phyloP scores from a whole-genome alignment of 1,284 basidiomycete species.

The Leccinum subfulvum region DNA sequence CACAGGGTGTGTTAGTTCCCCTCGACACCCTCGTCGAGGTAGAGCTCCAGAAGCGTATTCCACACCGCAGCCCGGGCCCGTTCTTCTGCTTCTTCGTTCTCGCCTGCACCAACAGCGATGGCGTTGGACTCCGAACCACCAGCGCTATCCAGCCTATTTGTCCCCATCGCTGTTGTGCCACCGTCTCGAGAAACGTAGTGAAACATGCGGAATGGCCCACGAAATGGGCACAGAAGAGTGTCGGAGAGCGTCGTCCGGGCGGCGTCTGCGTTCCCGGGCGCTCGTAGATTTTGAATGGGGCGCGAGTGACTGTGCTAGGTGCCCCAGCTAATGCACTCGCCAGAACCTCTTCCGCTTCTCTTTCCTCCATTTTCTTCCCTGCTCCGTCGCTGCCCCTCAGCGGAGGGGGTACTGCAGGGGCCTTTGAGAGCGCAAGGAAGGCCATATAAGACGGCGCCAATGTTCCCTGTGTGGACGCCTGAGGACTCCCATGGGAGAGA shows the following conservation, averaged over 20 bases:
- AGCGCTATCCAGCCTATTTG: conserved; percentile 57
- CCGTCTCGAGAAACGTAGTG: conserved; percentile 76
- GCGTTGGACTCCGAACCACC: conserved; percentile 14
- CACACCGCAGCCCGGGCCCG: conserved; percentile 86
- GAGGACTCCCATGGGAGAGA: conserved; percentile 36
- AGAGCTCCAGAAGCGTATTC: conserved; percentile 96
- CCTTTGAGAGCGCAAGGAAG: conserved; percentile 72
- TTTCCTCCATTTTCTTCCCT: conserved; percentile 25
- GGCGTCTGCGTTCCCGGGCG: conserved; percentile 27
- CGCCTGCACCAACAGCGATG: conserved; percentile 11
- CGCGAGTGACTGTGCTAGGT: conserved; percentile 32
- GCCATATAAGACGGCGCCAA: conserved; percentile 68
- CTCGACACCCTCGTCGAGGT: conserved; percentile 48
- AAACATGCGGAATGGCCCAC: conserved; percentile 78
- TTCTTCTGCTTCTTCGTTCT: conserved; percentile 56
- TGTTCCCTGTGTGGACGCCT: conserved; percentile 27
- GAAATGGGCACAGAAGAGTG: conserved; percentile 92
- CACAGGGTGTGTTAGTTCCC: conserved; percentile 9
- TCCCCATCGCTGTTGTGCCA: conserved; percentile 80
- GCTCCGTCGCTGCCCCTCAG: conserved; percentile 38
- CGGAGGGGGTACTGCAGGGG: conserved; percentile 40
- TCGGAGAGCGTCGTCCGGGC: conserved; percentile 72
- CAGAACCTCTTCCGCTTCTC: conserved; percentile 21
- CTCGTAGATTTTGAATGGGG: conserved; percentile 12
- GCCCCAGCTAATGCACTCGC: conserved; percentile 12